Evolutionary conservation across 208 protist species (phyloP), one percentile per base, ranked within the genome.

Genomic region (Balamuthia mandrillaris): DNA sequence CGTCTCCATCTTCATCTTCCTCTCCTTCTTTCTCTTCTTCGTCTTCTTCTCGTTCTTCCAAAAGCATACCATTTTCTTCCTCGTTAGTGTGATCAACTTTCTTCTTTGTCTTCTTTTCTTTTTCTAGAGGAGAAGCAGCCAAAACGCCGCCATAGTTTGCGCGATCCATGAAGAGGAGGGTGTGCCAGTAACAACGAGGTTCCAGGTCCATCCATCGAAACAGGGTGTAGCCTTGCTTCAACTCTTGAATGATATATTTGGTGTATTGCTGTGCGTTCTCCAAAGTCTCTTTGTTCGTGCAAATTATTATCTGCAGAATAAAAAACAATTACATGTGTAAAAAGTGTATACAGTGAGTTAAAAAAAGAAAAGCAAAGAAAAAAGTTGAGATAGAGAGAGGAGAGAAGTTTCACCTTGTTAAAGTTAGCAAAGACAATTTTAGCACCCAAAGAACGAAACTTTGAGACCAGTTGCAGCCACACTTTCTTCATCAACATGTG

Each of bases 401-500:
- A n/a, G n/a, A n/a, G n/a, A n/a, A n/a, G 27, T 49, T 14, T 70
- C 27, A 70, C 45, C 7, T 87, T 88, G 31, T 88, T 85, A 24
- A 93, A 94, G 56, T 58, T 87, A 35, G 89, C 93, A 83, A 87
- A 91, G 2, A 94, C 65, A 7, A 95, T 87, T 37, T 68, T 85
- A 0, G 70, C 54, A 37, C 91, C 89, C 1, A 92, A 82, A 33
- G 66, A 56, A 21, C 72, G 84, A 18, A 94, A 86, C 54, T 95
- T 65, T 6, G 86, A 74, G 12, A 93, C 41, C n/a, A 94, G 87
- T 31, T 89, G 81, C 29, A 87, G 61, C 29, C 84, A 87, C 21
- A 95, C 84, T 58, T 93, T 94, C 45, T 88, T 87, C 85, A 94
- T 92, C 29, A 93, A 31, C 31, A 56, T 29, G 24, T 91, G 90